These are phyloP conservation scores for Botrytis squamosa DNA, from an alignment of 2,329 filamentous ascomycete genomes.

Conservation along the genomic window DNA sequence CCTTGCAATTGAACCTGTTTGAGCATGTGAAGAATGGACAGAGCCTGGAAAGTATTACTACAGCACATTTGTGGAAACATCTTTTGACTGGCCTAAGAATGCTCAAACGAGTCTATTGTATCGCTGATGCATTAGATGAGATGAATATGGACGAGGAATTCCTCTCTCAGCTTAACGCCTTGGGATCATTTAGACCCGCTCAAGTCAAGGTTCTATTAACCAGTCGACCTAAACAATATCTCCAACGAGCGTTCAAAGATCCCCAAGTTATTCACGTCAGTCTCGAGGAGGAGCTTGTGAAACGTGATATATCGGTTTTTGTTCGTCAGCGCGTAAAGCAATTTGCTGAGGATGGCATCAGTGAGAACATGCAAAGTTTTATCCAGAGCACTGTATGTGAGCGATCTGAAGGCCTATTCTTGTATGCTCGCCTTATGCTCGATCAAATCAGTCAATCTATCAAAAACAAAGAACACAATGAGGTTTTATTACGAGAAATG, in stretches of 20 bases:
- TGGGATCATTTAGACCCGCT: constrained; percentile 39
- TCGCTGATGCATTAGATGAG: constrained; percentile 52
- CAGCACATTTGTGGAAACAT: constrained; percentile 37
- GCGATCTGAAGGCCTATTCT: constrained; percentile 13
- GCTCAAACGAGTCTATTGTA: constrained; percentile 42
- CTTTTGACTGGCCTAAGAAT: constrained; percentile 31
- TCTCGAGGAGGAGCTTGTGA: constrained; percentile 42
- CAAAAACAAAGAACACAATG: not conserved
- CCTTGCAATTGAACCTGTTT: not conserved
- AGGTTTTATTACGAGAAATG: not conserved
- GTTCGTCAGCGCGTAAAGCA: constrained; percentile 1
- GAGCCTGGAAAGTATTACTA: constrained; percentile 22
- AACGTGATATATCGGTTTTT: constrained; percentile 38
- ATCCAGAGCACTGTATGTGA: constrained; percentile 11
- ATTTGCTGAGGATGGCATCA: not conserved
- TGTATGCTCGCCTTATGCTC: constrained; percentile 20
- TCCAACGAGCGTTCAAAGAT: constrained; percentile 39
- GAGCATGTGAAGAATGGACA: not conserved
- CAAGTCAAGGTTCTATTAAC: constrained; percentile 47
- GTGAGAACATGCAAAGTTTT: not conserved
- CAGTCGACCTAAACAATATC: constrained; percentile 42
- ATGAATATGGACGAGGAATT: constrained; percentile 45
- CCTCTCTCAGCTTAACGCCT: constrained; percentile 37
- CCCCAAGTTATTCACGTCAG: constrained; percentile 39
- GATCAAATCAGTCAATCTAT: constrained; percentile 5